Evolutionary conservation across 768 basidiomycete genomes (phyloP), one percentile per base, ranked within the genome.

Genomic region (Pleurotus sapidus): DNA sequence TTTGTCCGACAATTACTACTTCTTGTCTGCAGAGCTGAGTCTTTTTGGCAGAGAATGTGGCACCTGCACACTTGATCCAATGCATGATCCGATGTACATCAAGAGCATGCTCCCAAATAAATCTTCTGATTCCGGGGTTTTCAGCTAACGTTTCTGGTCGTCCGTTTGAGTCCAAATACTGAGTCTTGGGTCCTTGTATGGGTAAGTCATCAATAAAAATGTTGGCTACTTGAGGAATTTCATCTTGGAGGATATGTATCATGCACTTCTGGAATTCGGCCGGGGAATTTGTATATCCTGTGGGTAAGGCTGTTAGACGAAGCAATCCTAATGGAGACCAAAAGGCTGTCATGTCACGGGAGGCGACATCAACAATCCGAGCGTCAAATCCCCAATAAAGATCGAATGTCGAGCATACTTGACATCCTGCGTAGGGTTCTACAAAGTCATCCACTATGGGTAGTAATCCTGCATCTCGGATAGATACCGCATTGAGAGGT

Each of bases 21-120:
- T 20, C 20, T 70, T 0, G 70, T 17, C 5, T 57, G 58, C 58
- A 65, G 5, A 71, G 57, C 17, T 64, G 56, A 0, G 67, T 58
- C 57, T 79, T 79, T 9, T 67, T 65, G 0, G 68, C 70, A 0
- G 71, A 73, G 4, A 78, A 64, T 0, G 72, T 77, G 0, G 63
- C 68, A 1, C 75, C 70, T 1, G 69, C 59, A 20, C 67, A 60
- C 20, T 68, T 63, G 1, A 77, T 56, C 0, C 61, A 34, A 8
- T 76, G 71, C 4, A 75, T 55, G 2, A 79, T 57, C 0, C 68
- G 49, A 42, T 79, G 67, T 6, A 76, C 56, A 18, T 71, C 63
- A 4, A 54, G 8, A 0, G 68, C 59, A 47, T 78, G 72, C 49
- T 80, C 72, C 69, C 71, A 78, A 0, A 80, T 64, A 49, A 80